Percentiles rank a stretch among this genome's conserved stretches.
Conservation (phyloP, 192 early-diverging fungal genomes). For the Neocallimastix lanati region DNA sequence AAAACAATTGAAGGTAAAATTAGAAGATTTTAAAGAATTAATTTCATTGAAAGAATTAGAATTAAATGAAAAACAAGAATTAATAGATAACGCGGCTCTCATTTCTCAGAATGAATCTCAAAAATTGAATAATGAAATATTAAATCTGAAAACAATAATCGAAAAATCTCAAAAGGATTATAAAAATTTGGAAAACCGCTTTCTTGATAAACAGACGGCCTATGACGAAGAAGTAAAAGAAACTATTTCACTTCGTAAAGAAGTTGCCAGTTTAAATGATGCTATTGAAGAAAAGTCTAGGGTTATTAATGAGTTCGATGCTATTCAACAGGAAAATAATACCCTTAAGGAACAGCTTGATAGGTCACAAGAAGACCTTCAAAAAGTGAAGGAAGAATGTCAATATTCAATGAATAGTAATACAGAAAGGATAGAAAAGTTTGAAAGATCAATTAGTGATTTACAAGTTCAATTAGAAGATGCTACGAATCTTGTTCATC, state of each 20-base stretch:
- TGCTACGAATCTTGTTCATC: not conserved
- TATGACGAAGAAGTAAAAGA: not conserved
- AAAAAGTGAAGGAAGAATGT: not conserved
- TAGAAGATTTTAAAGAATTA: not conserved
- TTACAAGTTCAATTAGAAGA: not conserved
- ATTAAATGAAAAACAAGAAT: not conserved
- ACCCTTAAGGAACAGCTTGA: not conserved
- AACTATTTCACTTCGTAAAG: not conserved
- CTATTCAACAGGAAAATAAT: not conserved
- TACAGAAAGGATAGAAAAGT: not conserved
- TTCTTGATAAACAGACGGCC: not conserved
- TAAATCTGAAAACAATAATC: not conserved
- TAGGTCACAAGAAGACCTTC: not conserved
- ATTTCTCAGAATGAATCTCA: not conserved
- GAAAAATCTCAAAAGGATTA: not conserved
- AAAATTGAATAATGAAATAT: not conserved
- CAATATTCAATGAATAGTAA: not conserved
- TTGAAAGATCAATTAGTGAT: not conserved
- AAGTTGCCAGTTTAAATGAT: not conserved
- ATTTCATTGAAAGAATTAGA: not conserved
- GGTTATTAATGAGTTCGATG: not conserved
- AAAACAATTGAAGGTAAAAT: not conserved
- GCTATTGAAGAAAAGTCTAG: not conserved
- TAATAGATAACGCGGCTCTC: not conserved
- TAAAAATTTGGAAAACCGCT: not conserved